phyloP scores from a whole-genome alignment of 768 basidiomycete genomes.

The Mycena galopus region DNA sequence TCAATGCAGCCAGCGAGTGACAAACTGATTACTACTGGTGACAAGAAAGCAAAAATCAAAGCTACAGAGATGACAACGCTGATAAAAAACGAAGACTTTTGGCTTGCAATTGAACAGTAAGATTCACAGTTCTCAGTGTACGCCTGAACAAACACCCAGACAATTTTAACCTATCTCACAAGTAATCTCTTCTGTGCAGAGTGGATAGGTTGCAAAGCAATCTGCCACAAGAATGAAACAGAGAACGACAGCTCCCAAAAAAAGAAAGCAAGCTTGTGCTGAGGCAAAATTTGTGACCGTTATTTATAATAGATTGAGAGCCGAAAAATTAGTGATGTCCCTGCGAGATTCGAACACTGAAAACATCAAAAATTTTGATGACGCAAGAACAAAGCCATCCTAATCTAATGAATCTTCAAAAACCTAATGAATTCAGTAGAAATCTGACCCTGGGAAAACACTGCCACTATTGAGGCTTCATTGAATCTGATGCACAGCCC shows the following conservation, averaged over 20 bases:
- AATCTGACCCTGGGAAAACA: background rate
- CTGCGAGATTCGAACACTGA: too few species aligned
- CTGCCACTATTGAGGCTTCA: too few species aligned
- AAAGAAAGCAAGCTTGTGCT: background rate
- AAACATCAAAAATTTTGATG: too few species aligned
- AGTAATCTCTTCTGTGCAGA: too few species aligned
- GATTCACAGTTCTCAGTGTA: slow-evolving; percentile 6
- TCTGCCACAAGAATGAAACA: background rate
- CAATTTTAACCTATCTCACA: too few species aligned
- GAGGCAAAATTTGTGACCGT: background rate
- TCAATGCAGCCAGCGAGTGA: slow-evolving; percentile 17
- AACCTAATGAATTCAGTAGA: too few species aligned
- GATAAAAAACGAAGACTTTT: slow-evolving; percentile 47
- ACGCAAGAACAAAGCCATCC: too few species aligned
- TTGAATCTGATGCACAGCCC: too few species aligned
- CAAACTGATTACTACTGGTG: slow-evolving; percentile 40
- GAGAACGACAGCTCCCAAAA: background rate
- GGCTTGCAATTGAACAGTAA: slow-evolving; percentile 46
- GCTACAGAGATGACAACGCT: slow-evolving; percentile 43
- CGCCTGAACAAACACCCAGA: too few species aligned
- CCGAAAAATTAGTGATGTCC: too few species aligned
- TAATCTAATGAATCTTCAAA: too few species aligned
- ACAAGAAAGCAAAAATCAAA: slow-evolving; percentile 42
- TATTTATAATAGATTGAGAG: background rate
- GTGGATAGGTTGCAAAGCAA: too few species aligned